Base-by-base conservation (phyloP, 805 yeast genomes). In the Kockiozyma suomiensis region DNA sequence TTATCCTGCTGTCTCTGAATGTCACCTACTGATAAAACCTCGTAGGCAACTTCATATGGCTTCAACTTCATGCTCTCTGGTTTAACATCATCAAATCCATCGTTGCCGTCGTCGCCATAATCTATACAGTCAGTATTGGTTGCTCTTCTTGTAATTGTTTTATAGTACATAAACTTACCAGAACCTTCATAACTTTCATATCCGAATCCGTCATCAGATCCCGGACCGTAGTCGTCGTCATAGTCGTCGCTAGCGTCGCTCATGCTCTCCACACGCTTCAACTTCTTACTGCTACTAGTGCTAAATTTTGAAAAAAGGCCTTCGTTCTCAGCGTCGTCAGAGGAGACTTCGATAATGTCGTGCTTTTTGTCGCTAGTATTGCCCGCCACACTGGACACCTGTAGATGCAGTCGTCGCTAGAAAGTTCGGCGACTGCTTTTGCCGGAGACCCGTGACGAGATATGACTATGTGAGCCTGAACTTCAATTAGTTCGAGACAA, bases 1-100 rank as follows among this genome's bases (percentile, higher is more conserved):
- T 66, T 68, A 23, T 70, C 73, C 49, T 76, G 79, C 32, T 72
- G 58, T 10, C 26, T 41, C 49, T 69, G 59, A 59, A 70, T 53
- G 66, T 66, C 72, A 17, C 43, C 48, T 5, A 46, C 37, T 17
- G 64, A 56, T 19, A 69, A 52, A 5, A 66, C 70, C 41, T 65
- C 67, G 45, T 62, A 65, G 28, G 59, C 69, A 32, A 66, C 68
- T 38, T 70, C 74, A 28, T 60, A 67, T 7, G 66, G 66, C 33
- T 66, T 61, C 62, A 56, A 50, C 33, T 33, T 49, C 46, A 28
- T 59, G 57, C 41, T 67, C 69, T 30, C 69, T 65, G 64, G 67
- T 56, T 58, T 56, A 35, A 56, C 47, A 30, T 56, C 67, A 37
- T 57, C 70, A 40, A 66, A 69, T 13, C 64, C 70, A 23, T 50